These are phyloP conservation scores for Ophiocordyceps camponoti-floridani DNA, from an alignment of 2,329 filamentous ascomycete genomes.

Conservation along the genomic window DNA sequence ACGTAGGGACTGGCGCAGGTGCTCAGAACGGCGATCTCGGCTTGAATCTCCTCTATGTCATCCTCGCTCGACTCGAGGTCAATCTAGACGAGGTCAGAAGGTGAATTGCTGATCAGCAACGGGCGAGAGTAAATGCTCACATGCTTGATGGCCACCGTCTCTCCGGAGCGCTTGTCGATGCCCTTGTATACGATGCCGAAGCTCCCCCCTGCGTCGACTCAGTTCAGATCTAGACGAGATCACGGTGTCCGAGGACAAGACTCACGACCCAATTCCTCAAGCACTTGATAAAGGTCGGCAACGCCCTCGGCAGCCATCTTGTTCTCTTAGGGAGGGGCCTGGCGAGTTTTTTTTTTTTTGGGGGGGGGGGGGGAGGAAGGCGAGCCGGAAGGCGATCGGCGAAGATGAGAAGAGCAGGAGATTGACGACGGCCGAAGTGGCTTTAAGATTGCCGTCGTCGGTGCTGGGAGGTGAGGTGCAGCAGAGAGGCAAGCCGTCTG, in stretches of 20 bases:
- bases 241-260: constrained; percentile 7
- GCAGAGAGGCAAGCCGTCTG: neutral
- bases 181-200: constrained; percentile 97
- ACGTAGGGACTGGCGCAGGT: constrained; percentile 90
- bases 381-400: constrained; percentile 1
- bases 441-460: neutral
- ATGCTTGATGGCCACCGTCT: constrained; percentile 93
- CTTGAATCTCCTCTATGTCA: constrained; percentile 95
- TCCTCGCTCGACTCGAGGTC: constrained; percentile 97
- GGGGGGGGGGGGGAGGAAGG: neutral
- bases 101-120: too few relatives aligned
- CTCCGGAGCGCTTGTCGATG: constrained; percentile 76
- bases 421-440: neutral
- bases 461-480: neutral
- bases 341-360: too few relatives aligned
- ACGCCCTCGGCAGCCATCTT: constrained; percentile 45
- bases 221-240: constrained; percentile 2
- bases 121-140: constrained; percentile 28
- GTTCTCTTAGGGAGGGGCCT: neutral
- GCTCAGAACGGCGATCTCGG: constrained; percentile 87
- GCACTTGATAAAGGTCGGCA: constrained; percentile 78
- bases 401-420: constrained; percentile 1
- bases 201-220: constrained; percentile 54
- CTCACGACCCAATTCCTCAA: constrained; percentile 91
- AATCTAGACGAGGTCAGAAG: constrained; percentile 39